Evolutionary conservation across 371 early-diverging fungal species (phyloP).

Genomic region (Actinomortierella wolfii): DNA sequence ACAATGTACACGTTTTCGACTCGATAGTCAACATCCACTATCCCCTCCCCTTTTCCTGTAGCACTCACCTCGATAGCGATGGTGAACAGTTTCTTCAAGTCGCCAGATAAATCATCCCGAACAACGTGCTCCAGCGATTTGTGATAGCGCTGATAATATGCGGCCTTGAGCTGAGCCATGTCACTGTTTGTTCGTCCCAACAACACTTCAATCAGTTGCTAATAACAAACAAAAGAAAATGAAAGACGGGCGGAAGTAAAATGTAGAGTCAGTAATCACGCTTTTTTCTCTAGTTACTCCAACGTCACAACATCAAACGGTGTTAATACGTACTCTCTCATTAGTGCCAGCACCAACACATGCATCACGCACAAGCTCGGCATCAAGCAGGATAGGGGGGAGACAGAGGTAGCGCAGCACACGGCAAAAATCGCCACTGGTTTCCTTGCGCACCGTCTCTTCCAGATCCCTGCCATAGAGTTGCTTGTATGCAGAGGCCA

Average conservation of each 20-base stretch:
- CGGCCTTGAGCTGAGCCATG: slow-evolving; percentile 33
- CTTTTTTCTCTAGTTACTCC: too few species aligned
- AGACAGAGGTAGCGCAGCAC: slow-evolving; percentile 28
- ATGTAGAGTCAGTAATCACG: background rate
- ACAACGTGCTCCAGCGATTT: slow-evolving; percentile 20
- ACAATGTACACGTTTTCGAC: too few species aligned
- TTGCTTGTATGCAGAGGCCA: slow-evolving; percentile 29
- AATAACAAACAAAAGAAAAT: background rate
- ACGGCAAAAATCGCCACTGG: slow-evolving; percentile 33
- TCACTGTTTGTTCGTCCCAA: slow-evolving; percentile 32
- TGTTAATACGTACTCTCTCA: slow-evolving; percentile 22
- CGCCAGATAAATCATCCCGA: slow-evolving; percentile 24
- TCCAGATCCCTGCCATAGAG: slow-evolving; percentile 36
- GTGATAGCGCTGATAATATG: slow-evolving; percentile 23
- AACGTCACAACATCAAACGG: too few species aligned
- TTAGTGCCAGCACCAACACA: slow-evolving; percentile 36
- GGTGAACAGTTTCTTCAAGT: slow-evolving; percentile 27
- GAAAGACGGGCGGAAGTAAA: background rate
- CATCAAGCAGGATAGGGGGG: slow-evolving; percentile 26
- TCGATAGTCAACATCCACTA: too few species aligned
- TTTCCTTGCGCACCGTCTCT: slow-evolving; percentile 34
- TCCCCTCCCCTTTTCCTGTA: too few species aligned
- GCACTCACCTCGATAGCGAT: slow-evolving; percentile 30
- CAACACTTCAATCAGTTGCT: slow-evolving; percentile 22
- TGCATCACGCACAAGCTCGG: slow-evolving; percentile 35